Evolutionary conservation across 768 basidiomycete genomes (phyloP).

Genomic region (Russula olivacea): DNA sequence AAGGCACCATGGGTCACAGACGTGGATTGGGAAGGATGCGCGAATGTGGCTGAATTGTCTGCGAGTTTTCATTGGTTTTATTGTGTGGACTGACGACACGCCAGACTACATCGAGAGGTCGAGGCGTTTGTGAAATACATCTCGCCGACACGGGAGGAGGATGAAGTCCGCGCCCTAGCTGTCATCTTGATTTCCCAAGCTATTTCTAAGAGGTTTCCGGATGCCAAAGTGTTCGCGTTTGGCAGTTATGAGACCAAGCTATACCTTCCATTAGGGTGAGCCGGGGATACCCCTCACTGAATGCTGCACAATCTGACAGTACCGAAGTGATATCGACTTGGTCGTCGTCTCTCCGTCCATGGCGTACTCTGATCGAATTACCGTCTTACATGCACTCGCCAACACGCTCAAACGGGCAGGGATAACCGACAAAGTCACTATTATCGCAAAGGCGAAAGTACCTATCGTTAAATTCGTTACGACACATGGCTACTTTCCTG

Average conservation of each 20-base stretch:
- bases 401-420: conserved; percentile 65
- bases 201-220: conserved; percentile 61
- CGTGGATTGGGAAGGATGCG: conserved; percentile 67
- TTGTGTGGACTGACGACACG: conserved; percentile 2
- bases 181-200: conserved; percentile 64
- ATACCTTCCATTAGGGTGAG: conserved; percentile 89
- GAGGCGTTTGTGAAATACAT: conserved; percentile 82
- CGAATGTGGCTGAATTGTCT: conserved; percentile 80
- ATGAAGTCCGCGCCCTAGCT: conserved; percentile 73
- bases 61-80: conserved; percentile 30
- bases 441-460: conserved; percentile 91
- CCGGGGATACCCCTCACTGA: conserved; percentile 11
- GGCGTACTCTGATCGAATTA: conserved; percentile 61
- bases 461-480: conserved; percentile 97
- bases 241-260: conserved; percentile 91
- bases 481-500: conserved; percentile 69
- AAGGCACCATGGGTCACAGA: conserved; percentile 59
- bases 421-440: conserved; percentile 74
- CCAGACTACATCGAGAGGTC: conserved; percentile 82
- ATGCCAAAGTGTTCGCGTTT: conserved; percentile 80
- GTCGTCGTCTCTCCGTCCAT: conserved; percentile 78
- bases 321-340: conserved; percentile 83
- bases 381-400: conserved; percentile 71
- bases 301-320: conserved; percentile 5
- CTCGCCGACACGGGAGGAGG: conserved; percentile 78